Conservation (phyloP, 192 early-diverging fungal genomes). For the Linderina pennispora region DNA sequence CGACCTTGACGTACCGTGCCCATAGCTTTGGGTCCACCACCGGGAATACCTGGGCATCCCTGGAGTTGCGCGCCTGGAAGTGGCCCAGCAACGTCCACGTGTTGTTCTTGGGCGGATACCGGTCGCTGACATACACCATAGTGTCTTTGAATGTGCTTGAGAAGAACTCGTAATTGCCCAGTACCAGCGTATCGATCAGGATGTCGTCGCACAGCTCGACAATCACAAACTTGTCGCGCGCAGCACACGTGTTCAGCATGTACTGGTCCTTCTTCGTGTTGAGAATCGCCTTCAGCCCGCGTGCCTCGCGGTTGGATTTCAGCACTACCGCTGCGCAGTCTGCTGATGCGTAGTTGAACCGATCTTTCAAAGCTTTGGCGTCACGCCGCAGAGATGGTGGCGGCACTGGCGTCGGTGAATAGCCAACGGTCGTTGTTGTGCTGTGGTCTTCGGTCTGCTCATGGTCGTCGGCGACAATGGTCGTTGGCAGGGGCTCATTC, state of each 20-base stretch:
- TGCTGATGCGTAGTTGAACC: constrained; percentile 93
- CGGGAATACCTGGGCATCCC: constrained; percentile 85
- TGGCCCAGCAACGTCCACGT: constrained; percentile 78
- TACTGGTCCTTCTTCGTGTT: constrained; percentile 92
- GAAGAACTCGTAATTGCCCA: constrained; percentile 98
- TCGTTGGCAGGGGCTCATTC: too few relatives aligned
- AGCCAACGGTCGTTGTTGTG: too few relatives aligned
- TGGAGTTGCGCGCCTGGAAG: constrained; percentile 78
- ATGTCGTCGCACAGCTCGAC: constrained; percentile 94
- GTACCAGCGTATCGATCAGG: constrained; percentile 77
- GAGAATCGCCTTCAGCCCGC: constrained; percentile 73
- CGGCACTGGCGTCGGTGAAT: too few relatives aligned
- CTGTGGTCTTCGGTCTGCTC: too few relatives aligned
- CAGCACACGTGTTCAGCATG: constrained; percentile 87
- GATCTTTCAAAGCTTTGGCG: constrained; percentile 63
- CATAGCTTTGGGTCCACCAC: constrained; percentile 69
- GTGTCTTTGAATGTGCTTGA: constrained; percentile 89
- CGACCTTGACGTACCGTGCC: constrained; percentile 81
- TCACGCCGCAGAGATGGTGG: constrained; percentile 6
- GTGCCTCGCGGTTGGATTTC: constrained; percentile 78
- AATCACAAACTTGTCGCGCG: constrained; percentile 71
- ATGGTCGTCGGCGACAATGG: too few relatives aligned
- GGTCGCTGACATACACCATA: constrained; percentile 65
- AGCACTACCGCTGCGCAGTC: constrained; percentile 91
- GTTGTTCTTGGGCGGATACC: constrained; percentile 68